phyloP scores from a whole-genome alignment of 2,329 filamentous ascomycete species.

The Alternaria metachromatica region DNA sequence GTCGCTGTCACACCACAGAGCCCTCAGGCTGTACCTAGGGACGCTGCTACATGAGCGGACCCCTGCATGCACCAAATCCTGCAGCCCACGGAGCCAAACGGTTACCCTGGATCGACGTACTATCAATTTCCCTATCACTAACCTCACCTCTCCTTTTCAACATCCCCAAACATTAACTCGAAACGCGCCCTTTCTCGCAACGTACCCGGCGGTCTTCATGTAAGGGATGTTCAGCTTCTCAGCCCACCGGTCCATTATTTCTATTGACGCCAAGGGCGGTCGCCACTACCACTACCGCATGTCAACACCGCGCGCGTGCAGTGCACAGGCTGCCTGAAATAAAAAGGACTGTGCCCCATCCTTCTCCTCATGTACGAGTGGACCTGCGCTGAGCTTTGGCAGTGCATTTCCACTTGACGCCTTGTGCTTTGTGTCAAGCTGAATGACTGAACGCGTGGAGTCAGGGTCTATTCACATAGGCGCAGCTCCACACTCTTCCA shows the following conservation, averaged over 20 bases:
- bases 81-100: neutral
- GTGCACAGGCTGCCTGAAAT: neutral
- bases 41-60: neutral
- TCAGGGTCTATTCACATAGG: conserved; percentile 1
- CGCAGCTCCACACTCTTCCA: neutral
- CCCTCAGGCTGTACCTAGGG: neutral
- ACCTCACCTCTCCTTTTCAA: neutral
- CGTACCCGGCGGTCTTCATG: neutral
- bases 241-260: neutral
- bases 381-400: neutral
- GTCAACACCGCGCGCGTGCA: neutral
- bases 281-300: neutral
- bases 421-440: neutral
- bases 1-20: neutral
- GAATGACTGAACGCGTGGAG: conserved; percentile 1
- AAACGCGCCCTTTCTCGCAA: neutral
- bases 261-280: conserved; percentile 2
- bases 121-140: neutral
- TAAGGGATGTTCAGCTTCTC: neutral
- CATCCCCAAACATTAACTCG: neutral
- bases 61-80: neutral
- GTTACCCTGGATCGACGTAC: conserved; percentile 1
- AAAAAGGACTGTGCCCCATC: neutral
- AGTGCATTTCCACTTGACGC: neutral
- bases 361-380: neutral